A percentile compares a stretch with the other conserved stretches of the same genome.
Evolutionary conservation across 2,329 filamentous ascomycete genomes (phyloP).

Genomic region (Fusarium agapanthi): DNA sequence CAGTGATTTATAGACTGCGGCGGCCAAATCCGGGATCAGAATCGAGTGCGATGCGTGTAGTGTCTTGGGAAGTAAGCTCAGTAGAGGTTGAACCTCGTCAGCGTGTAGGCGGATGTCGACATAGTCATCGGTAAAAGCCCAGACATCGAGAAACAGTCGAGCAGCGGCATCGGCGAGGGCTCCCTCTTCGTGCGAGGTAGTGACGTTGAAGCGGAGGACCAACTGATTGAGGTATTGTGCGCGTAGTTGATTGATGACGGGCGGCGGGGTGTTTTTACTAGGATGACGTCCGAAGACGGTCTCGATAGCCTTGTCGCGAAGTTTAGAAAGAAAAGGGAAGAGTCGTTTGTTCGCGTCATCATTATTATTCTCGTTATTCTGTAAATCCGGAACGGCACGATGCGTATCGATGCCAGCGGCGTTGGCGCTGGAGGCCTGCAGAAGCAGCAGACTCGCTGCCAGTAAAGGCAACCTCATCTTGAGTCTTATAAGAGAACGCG

Average conservation of each 20-base stretch:
- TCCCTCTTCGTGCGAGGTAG: conserved; percentile 71
- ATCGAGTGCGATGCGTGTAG: conserved; percentile 76
- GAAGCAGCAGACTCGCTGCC: conserved; percentile 38
- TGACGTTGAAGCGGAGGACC: conserved; percentile 89
- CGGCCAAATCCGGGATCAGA: conserved; percentile 81
- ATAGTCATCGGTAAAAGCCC: conserved; percentile 83
- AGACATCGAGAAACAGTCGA: conserved; percentile 86
- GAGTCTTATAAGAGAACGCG: not conserved
- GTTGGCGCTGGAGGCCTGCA: conserved; percentile 39
- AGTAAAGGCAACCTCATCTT: conserved; percentile 42
- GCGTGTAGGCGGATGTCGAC: conserved; percentile 85
- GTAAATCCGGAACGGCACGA: conserved; percentile 29
- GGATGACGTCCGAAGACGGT: conserved; percentile 59
- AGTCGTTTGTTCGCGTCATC: conserved; percentile 35
- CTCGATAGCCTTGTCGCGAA: conserved; percentile 61
- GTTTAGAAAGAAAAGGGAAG: conserved; percentile 60
- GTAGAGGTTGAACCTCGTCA: conserved; percentile 78
- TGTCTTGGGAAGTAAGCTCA: conserved; percentile 79
- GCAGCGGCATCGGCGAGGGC: conserved; percentile 78
- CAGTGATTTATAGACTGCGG: conserved; percentile 71
- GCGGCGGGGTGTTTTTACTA: conserved; percentile 39
- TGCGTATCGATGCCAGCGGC: conserved; percentile 45
- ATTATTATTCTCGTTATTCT: not conserved
- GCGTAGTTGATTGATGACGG: conserved; percentile 46
- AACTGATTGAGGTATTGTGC: conserved; percentile 78